Base-by-base conservation (phyloP, 306 rosid species). In the Abrus precatorius region DNA sequence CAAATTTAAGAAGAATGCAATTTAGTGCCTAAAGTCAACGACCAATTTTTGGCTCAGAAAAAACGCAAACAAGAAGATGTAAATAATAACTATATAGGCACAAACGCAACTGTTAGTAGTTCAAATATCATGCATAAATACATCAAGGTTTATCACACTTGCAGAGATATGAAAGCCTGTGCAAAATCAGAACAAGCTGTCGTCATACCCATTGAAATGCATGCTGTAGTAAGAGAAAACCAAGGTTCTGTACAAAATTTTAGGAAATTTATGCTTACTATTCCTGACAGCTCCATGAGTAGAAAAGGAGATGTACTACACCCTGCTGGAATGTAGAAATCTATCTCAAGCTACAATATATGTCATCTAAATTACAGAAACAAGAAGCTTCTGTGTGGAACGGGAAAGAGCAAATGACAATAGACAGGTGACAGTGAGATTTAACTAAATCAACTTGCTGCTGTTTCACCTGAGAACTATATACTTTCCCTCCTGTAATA, bases 391-490 rank as follows among this genome's bases (percentile, higher is more conserved):
- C 54, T 33, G 13, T 1, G 57, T 40, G 70, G 63, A 38, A 41
- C 9, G 14, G 29, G 27, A 57, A 14, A 32, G 68, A 60, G 83
- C 27, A 61, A 76, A 32, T 76, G 70, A 14, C 59, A 76, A 76
- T 41, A 56, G 66, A 80, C 59, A 59, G 45, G 64, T 44, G 69
- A 81, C 74, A 28, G 55, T 53, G 75, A 20, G 74, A 29, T 71
- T 56, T 40, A 36, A 67, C 50, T 47, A 72, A 27, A 73, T 86
- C 54, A 76, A 71, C 61, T 75, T 77, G 86, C 83, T 41, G 9
- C 13, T 74, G 69, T 59, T 70, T 63, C 52, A 68, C 75, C 57
- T 20, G 76, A 65, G 77, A 50, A 75, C 75, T 66, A 65, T 13
- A 45, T 12, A 30, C 38, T 52, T 67, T 34, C 60, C 78, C 77